These are phyloP conservation scores for Nicotiana undulata DNA, from an alignment of 257 asterid genomes.

Conservation along the genomic window DNA sequence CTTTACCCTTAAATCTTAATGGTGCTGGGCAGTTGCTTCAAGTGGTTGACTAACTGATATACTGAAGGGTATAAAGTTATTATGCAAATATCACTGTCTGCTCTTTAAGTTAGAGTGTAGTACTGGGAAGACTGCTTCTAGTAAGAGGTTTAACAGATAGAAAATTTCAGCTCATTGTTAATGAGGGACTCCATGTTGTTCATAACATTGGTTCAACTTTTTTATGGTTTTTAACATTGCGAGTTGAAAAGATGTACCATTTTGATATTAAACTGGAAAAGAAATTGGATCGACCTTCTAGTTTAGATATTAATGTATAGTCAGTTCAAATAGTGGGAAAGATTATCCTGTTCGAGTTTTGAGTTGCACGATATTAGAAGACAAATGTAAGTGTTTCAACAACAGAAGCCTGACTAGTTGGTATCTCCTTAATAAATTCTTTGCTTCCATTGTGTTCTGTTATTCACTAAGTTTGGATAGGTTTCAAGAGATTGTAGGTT, in stretches of 20 bases:
- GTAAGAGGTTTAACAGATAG: neutral
- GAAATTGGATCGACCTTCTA: neutral
- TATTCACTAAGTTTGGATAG: neutral
- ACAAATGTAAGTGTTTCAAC: neutral
- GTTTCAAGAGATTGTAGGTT: neutral
- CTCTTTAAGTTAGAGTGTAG: neutral
- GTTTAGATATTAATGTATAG: neutral
- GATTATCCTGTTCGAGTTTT: too few relatives aligned
- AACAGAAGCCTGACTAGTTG: neutral
- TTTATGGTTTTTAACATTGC: neutral
- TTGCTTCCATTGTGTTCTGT: neutral
- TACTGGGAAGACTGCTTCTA: neutral
- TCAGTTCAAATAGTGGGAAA: neutral
- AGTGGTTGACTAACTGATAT: neutral
- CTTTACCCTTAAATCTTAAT: neutral
- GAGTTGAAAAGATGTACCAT: neutral
- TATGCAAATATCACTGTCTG: neutral
- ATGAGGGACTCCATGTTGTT: neutral
- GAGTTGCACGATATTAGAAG: too few relatives aligned
- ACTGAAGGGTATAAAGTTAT: neutral
- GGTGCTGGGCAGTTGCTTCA: neutral
- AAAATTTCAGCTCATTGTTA: neutral
- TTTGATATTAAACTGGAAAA: neutral
- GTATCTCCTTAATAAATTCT: neutral
- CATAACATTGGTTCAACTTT: neutral